phyloP scores from a whole-genome alignment of 495 filamentous ascomycete species.

The Letharia columbiana region DNA sequence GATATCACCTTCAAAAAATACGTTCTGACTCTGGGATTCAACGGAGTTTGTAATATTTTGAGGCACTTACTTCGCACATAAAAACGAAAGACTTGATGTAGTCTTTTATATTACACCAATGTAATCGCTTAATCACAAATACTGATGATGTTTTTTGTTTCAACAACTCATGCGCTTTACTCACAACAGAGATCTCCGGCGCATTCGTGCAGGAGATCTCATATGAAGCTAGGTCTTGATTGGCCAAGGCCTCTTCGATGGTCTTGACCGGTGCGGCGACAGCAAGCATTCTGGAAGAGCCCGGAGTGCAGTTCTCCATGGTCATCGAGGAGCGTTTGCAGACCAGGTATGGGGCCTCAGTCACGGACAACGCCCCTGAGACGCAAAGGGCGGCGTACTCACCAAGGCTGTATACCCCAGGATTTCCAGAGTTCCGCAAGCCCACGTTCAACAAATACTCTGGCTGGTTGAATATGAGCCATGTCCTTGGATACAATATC shows the following conservation, averaged over 20 bases:
- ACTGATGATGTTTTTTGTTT: too few relatives aligned
- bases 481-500: conserved; percentile 23
- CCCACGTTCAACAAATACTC: conserved; percentile 34
- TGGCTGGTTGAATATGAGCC: conserved; percentile 29
- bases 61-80: too few relatives aligned
- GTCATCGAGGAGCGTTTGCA: conserved; percentile 60
- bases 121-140: too few relatives aligned
- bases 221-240: conserved; percentile 21
- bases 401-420: conserved; percentile 33
- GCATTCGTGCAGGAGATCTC: conserved; percentile 35
- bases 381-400: conserved; percentile 34
- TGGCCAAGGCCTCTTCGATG: not conserved
- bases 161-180: conserved; percentile 22
- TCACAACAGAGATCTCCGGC: conserved; percentile 26
- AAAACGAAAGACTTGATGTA: too few relatives aligned
- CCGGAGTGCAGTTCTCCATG: conserved; percentile 51
- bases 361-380: conserved; percentile 26
- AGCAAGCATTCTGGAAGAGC: conserved; percentile 44
- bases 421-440: conserved; percentile 30
- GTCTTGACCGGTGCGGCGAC: conserved; percentile 12
- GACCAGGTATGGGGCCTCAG: conserved; percentile 46
- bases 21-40: not conserved
- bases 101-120: too few relatives aligned
- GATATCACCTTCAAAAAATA: conserved; percentile 54
- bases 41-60: conserved; percentile 1